A percentile compares a stretch with the other conserved stretches of the same genome.
These are phyloP conservation scores for Mitragyna speciosa DNA, from an alignment of 257 asterid genomes.

Conservation along the genomic window DNA sequence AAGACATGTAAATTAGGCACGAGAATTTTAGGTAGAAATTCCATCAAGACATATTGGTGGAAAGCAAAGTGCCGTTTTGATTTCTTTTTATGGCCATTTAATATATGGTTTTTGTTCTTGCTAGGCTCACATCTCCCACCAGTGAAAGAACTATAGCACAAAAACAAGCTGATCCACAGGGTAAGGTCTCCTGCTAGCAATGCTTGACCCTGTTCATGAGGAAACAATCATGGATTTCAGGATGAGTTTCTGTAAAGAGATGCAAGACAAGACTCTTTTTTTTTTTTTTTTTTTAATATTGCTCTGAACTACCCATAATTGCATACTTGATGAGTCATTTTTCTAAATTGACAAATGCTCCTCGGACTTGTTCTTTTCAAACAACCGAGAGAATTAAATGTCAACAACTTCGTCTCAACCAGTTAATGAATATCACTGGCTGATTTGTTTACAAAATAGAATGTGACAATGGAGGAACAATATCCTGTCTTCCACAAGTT, in stretches of 20 bases:
- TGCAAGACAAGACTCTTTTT: not conserved
- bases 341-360: not conserved
- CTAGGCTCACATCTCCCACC: not conserved
- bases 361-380: conserved; percentile 13
- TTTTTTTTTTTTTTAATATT: not conserved
- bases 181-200: not conserved
- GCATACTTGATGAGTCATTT: not conserved
- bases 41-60: not conserved
- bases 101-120: no score
- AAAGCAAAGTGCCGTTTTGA: not conserved
- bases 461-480: not conserved
- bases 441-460: not conserved
- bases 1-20: not conserved
- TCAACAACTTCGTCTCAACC: not conserved
- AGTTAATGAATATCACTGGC: not conserved
- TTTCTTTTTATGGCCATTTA: not conserved
- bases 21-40: not conserved
- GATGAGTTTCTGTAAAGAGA: not conserved
- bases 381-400: conserved; percentile 5
- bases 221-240: not conserved
- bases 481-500: not conserved
- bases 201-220: not conserved
- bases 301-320: conserved; percentile 9
- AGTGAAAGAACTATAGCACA: not conserved
- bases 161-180: not conserved